phyloP scores from a whole-genome alignment of 2,329 filamentous ascomycete species.

The Penicillium sp. region DNA sequence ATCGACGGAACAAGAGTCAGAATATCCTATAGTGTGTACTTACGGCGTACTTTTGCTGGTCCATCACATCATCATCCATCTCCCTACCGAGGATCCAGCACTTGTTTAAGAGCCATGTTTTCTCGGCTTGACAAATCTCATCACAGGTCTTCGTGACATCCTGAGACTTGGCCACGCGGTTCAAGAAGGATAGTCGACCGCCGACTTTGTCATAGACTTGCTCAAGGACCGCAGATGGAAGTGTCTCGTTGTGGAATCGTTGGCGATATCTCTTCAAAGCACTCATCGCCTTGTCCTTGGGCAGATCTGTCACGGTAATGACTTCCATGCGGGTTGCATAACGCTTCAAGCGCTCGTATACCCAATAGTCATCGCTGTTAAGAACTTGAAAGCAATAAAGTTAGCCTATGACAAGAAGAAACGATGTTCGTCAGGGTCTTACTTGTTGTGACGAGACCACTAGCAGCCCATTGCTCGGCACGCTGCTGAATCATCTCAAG shows the following conservation, averaged over 20 bases:
- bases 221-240: slow-evolving; percentile 57
- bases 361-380: slow-evolving; percentile 98
- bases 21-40: slow-evolving; percentile 35
- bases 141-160: slow-evolving; percentile 80
- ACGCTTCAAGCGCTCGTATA: slow-evolving; percentile 90
- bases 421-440: slow-evolving; percentile 4
- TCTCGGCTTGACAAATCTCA: slow-evolving; percentile 66
- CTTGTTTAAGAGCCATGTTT: slow-evolving; percentile 75
- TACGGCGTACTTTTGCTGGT: slow-evolving; percentile 93
- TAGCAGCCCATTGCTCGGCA: slow-evolving; percentile 93
- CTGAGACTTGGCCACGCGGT: slow-evolving; percentile 78
- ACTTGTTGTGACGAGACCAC: slow-evolving; percentile 75
- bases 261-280: slow-evolving; percentile 77
- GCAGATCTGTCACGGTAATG: slow-evolving; percentile 77
- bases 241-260: slow-evolving; percentile 67
- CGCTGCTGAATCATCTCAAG: slow-evolving; percentile 93
- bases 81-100: slow-evolving; percentile 72
- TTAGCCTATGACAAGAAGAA: background rate
- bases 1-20: background rate
- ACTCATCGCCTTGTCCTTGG: slow-evolving; percentile 70
- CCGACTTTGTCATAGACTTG: slow-evolving; percentile 83
- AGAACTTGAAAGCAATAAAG: slow-evolving; percentile 60
- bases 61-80: slow-evolving; percentile 97
- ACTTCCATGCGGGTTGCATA: slow-evolving; percentile 94
- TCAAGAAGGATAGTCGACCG: slow-evolving; percentile 82